Conservation (phyloP, 192 early-diverging fungal species). For the Allomyces macrogynus region DNA sequence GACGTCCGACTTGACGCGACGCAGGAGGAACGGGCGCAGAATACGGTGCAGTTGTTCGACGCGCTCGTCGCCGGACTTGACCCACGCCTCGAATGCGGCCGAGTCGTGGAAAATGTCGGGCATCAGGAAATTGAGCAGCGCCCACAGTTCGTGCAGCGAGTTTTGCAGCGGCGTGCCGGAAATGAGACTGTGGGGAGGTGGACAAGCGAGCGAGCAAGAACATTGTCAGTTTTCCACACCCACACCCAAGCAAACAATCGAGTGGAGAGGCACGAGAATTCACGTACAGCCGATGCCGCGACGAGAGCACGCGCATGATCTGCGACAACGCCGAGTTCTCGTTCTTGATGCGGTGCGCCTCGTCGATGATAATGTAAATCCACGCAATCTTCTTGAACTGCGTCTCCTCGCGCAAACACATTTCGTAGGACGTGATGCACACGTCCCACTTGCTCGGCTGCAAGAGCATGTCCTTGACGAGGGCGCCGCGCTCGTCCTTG, state of each 20-base stretch:
- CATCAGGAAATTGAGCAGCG: constrained; percentile 86
- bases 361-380: constrained; percentile 62
- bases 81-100: constrained; percentile 91
- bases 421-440: constrained; percentile 92
- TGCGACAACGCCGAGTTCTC: constrained; percentile 90
- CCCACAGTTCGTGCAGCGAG: constrained; percentile 98
- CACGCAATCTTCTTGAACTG: constrained; percentile 56
- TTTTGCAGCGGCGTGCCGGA: constrained; percentile 96
- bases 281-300: constrained; percentile 48
- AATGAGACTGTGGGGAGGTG: constrained; percentile 23
- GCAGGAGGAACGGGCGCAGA: constrained; percentile 33
- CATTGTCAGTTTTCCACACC: too few species aligned
- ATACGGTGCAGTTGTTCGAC: constrained; percentile 52
- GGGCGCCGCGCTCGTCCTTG: constrained; percentile 51
- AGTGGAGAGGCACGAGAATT: background rate
- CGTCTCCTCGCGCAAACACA: constrained; percentile 76
- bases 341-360: constrained; percentile 67
- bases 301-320: constrained; percentile 77
- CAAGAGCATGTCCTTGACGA: constrained; percentile 28
- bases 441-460: constrained; percentile 57
- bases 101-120: constrained; percentile 90
- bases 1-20: constrained; percentile 52
- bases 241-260: background rate
- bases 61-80: constrained; percentile 47
- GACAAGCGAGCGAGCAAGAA: too few species aligned